A percentile compares a stretch with the other conserved stretches of the same genome.
These are phyloP conservation scores for Rhodotorula paludigena DNA, from an alignment of 768 basidiomycete genomes.

Conservation along the genomic window DNA sequence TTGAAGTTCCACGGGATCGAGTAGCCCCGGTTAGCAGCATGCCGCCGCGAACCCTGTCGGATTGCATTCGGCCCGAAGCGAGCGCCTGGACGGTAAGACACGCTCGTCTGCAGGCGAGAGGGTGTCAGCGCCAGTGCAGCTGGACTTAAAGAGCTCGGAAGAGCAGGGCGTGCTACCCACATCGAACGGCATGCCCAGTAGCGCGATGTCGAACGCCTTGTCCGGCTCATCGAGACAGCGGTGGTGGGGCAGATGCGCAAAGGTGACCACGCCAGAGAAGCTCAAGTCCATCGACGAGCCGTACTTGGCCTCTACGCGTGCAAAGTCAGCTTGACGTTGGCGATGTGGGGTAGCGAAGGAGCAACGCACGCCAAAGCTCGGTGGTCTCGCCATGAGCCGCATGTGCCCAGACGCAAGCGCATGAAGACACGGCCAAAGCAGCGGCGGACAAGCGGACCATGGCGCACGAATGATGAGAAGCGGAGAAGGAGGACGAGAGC, in stretches of 20 bases:
- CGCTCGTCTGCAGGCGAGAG: constrained; percentile 53
- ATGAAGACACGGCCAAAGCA: not conserved
- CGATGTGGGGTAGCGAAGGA: not conserved
- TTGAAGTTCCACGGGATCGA: constrained; percentile 41
- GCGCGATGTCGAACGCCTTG: constrained; percentile 62
- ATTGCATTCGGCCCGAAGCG: constrained; percentile 84
- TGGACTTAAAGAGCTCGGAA: constrained; percentile 47
- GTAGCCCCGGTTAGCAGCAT: constrained; percentile 15
- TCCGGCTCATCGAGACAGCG: constrained; percentile 33
- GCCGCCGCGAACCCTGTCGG: constrained; percentile 66
- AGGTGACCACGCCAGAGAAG: constrained; percentile 75
- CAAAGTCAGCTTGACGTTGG: not conserved
- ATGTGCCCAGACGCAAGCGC: not conserved
- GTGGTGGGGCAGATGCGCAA: constrained; percentile 72
- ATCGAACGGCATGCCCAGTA: constrained; percentile 54
- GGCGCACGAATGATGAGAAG: not conserved
- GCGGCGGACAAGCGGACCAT: not conserved
- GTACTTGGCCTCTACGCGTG: constrained; percentile 53
- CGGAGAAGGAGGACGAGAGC: not conserved
- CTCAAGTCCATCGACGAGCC: constrained; percentile 66
- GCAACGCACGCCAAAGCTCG: not conserved
- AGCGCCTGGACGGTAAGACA: constrained; percentile 74
- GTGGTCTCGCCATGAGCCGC: not conserved
- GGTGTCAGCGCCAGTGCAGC: constrained; percentile 54
- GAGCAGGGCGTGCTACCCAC: not conserved